These are phyloP conservation scores for Solanum chmielewskii DNA, from an alignment of 257 asterid genomes.

Conservation along the genomic window DNA sequence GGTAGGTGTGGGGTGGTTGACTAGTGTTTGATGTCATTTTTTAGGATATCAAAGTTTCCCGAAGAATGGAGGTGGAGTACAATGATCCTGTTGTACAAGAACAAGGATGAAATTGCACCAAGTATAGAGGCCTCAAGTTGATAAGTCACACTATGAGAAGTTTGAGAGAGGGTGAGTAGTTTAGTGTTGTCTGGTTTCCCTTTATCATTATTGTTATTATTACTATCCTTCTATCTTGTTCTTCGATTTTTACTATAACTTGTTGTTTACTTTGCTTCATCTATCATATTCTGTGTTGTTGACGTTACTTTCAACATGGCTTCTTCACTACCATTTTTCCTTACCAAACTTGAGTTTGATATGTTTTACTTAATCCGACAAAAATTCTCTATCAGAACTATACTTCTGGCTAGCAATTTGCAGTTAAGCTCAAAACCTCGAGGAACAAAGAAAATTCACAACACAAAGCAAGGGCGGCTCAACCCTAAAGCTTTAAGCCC, in stretches of 20 bases:
- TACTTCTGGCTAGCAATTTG: neutral
- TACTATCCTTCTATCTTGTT: neutral
- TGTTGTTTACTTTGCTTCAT: neutral
- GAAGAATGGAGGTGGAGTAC: neutral
- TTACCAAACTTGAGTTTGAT: neutral
- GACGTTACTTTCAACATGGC: neutral
- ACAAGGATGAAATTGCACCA: neutral
- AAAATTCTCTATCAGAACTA: neutral
- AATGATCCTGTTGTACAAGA: neutral
- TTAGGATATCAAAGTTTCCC: neutral
- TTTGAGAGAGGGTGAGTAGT: neutral
- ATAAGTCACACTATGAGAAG: neutral
- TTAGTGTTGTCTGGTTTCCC: neutral
- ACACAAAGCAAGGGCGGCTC: neutral
- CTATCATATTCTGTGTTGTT: neutral
- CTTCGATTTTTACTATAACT: neutral
- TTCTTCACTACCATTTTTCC: neutral
- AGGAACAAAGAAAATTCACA: neutral
- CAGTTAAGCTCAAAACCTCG: neutral
- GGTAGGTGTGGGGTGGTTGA: neutral
- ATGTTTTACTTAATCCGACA: neutral
- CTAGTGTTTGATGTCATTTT: neutral
- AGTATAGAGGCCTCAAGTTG: neutral
- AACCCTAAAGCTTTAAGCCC: neutral
- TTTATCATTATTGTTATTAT: too few species aligned